Conservation (phyloP, 129 eudicot genomes). For the Ambrosia trifida region DNA sequence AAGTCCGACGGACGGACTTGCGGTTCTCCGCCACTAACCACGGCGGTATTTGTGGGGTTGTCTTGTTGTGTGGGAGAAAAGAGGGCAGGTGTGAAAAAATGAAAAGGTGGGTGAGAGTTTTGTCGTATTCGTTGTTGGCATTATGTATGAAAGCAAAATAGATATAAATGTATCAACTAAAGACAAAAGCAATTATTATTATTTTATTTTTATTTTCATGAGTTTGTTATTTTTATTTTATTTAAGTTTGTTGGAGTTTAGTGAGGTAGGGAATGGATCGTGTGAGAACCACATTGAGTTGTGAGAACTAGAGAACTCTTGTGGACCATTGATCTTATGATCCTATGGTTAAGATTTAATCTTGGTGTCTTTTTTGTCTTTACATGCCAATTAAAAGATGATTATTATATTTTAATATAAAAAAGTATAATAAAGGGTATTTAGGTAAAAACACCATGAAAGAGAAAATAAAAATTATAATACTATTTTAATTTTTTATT, state of each 20-base stretch:
- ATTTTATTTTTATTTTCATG: background rate
- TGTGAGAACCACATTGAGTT: too few relatives aligned
- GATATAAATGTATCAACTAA: constrained; percentile 20
- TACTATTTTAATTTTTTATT: too few relatives aligned
- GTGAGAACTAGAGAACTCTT: too few relatives aligned
- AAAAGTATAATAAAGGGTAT: too few relatives aligned
- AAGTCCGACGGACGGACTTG: constrained; percentile 11
- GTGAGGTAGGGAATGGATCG: too few relatives aligned
- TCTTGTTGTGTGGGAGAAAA: constrained; percentile 27
- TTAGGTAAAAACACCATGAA: too few relatives aligned
- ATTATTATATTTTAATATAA: too few relatives aligned
- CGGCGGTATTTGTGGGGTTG: constrained; percentile 35
- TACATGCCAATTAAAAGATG: too few relatives aligned
- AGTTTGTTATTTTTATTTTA: background rate
- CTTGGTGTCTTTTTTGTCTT: too few relatives aligned
- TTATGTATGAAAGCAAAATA: constrained; percentile 37
- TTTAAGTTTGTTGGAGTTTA: background rate
- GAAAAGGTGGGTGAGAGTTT: constrained; percentile 26
- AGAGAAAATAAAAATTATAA: too few relatives aligned
- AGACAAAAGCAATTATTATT: constrained; percentile 23
- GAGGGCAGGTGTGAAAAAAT: constrained; percentile 38
- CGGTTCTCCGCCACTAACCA: constrained; percentile 1
- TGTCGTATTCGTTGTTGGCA: constrained; percentile 45
- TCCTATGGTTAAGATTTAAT: too few relatives aligned
- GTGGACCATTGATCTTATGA: too few relatives aligned